Evolutionary conservation across 306 rosid genomes (phyloP), one percentile per base, ranked within the genome.

Genomic region (Vigna unguiculata): DNA sequence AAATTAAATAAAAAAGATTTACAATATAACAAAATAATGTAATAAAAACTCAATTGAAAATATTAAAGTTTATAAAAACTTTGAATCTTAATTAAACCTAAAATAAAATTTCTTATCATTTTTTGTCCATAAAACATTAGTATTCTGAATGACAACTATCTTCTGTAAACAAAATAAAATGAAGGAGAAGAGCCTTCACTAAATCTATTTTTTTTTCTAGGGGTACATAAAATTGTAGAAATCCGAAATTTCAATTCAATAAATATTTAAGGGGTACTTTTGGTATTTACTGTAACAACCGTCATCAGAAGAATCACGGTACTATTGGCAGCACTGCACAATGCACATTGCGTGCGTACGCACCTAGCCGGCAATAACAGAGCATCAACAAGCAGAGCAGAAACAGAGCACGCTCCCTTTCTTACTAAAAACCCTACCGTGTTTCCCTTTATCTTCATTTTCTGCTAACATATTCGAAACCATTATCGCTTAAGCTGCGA

Each of bases 381-480:
- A 71, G 38, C 19, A 74, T 22, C 57, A 68, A 43, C 38, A 45
- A 11, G 9, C 54, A 48, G 54, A n/a, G 57, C 12, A 51, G 57
- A 43, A 74, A 59, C 59, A 74, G 78, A 74, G 60, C 78, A 74
- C 59, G 59, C 70, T 21, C 45, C 17, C 47, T 4, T 43, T 57
- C 20, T 24, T 25, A 9, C 69, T 19, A 21, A 21, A 72, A 54
- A 55, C 53, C 77, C 76, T 40, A 41, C 41, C 0, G 9, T 5
- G 16, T 8, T 19, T 7, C 10, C 38, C 16, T 43, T n/a, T 4
- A 46, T 16, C 48, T 43, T 25, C 55, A 20, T 13, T 16, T 16
- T 32, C 0, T 7, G 0, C 20, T 52, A 38, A 21, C 5, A 53
- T 3, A 34, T 36, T 36, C 67, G 59, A 14, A 51, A 36, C 36